A percentile compares a stretch with the other conserved stretches of the same genome.
Evolutionary conservation across 495 filamentous ascomycete species (phyloP).

Genomic region (Platismatia glauca): DNA sequence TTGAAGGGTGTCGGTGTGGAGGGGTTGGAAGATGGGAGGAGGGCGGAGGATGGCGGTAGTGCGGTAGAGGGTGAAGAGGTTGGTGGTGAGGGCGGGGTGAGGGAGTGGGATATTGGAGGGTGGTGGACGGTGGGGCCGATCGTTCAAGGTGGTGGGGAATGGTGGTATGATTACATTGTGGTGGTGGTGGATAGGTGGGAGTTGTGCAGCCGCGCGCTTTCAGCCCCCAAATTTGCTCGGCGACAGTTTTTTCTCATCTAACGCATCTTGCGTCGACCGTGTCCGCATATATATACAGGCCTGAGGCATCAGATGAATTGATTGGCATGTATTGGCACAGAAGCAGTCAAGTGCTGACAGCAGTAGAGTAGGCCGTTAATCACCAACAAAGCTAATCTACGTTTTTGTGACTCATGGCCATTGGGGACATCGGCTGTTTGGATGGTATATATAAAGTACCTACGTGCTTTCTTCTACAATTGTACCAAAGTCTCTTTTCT

Average conservation of each 20-base stretch:
- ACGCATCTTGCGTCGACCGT: constrained; percentile 27
- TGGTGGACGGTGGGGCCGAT: too few relatives aligned
- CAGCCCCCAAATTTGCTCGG: too few relatives aligned
- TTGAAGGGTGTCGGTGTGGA: constrained; percentile 55
- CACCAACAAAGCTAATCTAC: not conserved
- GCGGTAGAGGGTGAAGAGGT: constrained; percentile 46
- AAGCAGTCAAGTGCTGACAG: not conserved
- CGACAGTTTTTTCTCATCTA: constrained; percentile 41
- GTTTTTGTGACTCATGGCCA: not conserved
- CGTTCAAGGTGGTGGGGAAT: too few relatives aligned
- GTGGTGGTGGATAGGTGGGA: too few relatives aligned
- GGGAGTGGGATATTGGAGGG: constrained; percentile 3
- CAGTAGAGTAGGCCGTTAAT: not conserved
- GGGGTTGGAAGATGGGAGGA: constrained; percentile 38
- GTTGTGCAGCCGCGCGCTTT: too few relatives aligned
- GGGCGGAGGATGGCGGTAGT: constrained; percentile 46
- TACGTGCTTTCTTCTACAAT: too few relatives aligned
- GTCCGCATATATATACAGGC: not conserved
- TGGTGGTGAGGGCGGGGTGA: constrained; percentile 9
- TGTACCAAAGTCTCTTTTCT: too few relatives aligned
- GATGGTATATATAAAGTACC: not conserved
- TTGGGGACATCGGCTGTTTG: not conserved
- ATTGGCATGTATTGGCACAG: not conserved
- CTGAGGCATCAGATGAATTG: too few relatives aligned
- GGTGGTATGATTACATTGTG: too few relatives aligned